Percentiles rank a stretch among this genome's conserved stretches.
phyloP scores from a whole-genome alignment of 768 basidiomycete genomes.

The Pleurotus giganteus region DNA sequence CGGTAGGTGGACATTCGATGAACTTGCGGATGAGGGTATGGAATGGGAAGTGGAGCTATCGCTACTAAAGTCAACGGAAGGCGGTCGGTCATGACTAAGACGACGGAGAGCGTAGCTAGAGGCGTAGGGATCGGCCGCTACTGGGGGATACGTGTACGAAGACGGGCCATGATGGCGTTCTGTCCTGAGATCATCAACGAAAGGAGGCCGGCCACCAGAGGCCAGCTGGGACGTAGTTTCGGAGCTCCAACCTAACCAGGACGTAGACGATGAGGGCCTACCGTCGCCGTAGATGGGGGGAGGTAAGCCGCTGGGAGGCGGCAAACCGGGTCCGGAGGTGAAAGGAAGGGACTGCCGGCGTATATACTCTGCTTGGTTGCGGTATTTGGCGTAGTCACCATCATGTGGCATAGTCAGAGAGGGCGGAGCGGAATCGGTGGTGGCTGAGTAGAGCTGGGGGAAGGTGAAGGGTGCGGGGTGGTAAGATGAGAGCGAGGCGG shows the following conservation, averaged over 20 bases:
- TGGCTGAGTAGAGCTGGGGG: slow-evolving; percentile 18
- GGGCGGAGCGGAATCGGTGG: slow-evolving; percentile 10
- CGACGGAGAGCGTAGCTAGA: not conserved
- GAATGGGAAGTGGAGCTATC: slow-evolving; percentile 42
- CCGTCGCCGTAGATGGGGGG: slow-evolving; percentile 16
- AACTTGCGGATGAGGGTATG: slow-evolving; percentile 51
- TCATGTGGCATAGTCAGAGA: slow-evolving; percentile 14
- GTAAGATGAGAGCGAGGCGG: slow-evolving; percentile 15
- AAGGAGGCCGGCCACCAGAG: slow-evolving; percentile 4
- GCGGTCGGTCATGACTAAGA: slow-evolving; percentile 20
- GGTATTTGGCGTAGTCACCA: slow-evolving; percentile 48
- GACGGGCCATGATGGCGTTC: not conserved
- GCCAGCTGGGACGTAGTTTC: slow-evolving; percentile 12
- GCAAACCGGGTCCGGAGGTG: not conserved
- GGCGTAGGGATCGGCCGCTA: slow-evolving; percentile 3
- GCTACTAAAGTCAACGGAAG: slow-evolving; percentile 39
- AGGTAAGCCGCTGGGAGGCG: slow-evolving; percentile 12
- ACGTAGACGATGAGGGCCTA: slow-evolving; percentile 1
- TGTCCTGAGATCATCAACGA: not conserved
- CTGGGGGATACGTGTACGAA: slow-evolving; percentile 4
- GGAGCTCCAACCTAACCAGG: slow-evolving; percentile 18
- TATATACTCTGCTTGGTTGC: slow-evolving; percentile 43
- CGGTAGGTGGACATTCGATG: slow-evolving; percentile 52
- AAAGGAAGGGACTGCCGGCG: slow-evolving; percentile 20
- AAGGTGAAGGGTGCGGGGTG: slow-evolving; percentile 19